Conservation (phyloP, 2,329 filamentous ascomycete genomes). For the Curvularia lunata region DNA sequence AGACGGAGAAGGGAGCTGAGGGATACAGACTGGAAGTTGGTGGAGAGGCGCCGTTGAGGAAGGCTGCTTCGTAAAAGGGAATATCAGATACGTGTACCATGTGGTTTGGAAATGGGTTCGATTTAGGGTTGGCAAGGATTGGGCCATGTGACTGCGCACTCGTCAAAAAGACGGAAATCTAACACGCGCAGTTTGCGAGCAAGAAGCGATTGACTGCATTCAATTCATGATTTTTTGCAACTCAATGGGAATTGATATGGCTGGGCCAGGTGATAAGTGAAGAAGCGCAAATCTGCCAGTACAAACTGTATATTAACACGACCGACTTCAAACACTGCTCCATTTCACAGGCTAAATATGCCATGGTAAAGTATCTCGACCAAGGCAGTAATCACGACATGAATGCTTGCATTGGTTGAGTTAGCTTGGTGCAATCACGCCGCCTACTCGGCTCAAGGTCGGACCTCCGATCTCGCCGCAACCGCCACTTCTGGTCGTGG, state of each 20-base stretch:
- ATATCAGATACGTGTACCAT: background rate
- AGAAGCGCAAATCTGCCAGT: background rate
- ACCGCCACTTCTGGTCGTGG: constrained; percentile 30
- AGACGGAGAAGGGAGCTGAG: constrained; percentile 58
- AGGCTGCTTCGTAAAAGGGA: constrained; percentile 7
- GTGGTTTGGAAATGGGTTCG: background rate
- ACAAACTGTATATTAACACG: background rate
- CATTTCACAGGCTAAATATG: background rate
- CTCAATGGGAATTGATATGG: background rate
- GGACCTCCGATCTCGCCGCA: constrained; percentile 36
- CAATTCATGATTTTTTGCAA: background rate
- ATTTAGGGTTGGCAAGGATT: background rate
- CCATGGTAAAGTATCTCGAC: background rate
- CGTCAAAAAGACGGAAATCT: background rate
- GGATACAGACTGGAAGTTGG: constrained; percentile 53
- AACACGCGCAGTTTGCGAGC: background rate
- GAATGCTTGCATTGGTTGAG: background rate
- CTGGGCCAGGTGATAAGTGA: background rate
- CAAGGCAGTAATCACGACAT: background rate
- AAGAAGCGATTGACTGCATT: background rate
- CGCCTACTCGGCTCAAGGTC: constrained; percentile 11
- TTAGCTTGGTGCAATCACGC: background rate
- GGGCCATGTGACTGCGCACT: background rate
- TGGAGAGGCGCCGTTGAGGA: constrained; percentile 36
- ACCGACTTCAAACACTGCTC: background rate